A percentile compares a stretch with the other conserved stretches of the same genome.
Conservation (phyloP, 805 yeast species). For the Metschnikowia koreensis region DNA sequence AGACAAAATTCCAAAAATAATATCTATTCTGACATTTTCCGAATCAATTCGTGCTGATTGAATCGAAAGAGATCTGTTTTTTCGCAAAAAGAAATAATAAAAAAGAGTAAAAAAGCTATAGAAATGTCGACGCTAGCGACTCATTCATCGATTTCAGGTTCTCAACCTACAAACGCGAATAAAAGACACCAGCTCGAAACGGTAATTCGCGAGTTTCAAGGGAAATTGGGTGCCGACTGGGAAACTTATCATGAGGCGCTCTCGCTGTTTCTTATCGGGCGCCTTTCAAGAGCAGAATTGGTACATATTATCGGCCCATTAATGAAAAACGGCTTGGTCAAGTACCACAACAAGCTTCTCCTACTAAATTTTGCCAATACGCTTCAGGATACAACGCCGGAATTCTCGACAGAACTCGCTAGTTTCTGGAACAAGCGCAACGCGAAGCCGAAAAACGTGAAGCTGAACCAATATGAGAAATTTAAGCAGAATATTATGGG, state of each 20-base stretch:
- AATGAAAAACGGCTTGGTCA: constrained; percentile 45
- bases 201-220: constrained; percentile 71
- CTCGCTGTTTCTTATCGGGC: constrained; percentile 74
- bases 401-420: constrained; percentile 43
- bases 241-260: constrained; percentile 78
- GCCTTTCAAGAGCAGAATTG: constrained; percentile 73
- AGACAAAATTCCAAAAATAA: too few species aligned
- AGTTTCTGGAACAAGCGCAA: constrained; percentile 49
- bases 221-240: constrained; percentile 77
- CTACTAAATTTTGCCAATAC: constrained; percentile 84
- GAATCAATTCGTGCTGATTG: too few species aligned
- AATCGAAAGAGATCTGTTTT: neutral
- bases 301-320: constrained; percentile 56
- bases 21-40: too few species aligned
- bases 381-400: constrained; percentile 66
- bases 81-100: too few species aligned
- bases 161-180: constrained; percentile 12
- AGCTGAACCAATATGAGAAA: constrained; percentile 71
- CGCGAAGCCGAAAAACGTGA: constrained; percentile 43
- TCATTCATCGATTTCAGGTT: neutral
- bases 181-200: constrained; percentile 36
- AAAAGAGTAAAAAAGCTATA: neutral
- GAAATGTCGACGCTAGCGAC: constrained; percentile 4
- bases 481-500: constrained; percentile 85
- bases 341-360: constrained; percentile 80